phyloP scores from a whole-genome alignment of 2,329 filamentous ascomycete genomes.

The Sporothrix curviconia region DNA sequence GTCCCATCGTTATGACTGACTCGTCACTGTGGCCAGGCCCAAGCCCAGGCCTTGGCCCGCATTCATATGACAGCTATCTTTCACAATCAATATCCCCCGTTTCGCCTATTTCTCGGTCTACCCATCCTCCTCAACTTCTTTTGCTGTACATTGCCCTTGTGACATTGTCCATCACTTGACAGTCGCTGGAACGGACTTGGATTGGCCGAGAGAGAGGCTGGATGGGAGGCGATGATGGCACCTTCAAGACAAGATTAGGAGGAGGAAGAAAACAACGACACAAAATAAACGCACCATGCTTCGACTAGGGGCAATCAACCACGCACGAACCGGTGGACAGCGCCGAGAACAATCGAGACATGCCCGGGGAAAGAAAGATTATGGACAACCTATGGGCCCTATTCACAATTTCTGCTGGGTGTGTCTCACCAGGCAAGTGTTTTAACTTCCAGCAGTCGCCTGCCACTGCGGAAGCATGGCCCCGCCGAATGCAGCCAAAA shows the following conservation, averaged over 20 bases:
- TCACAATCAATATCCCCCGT: too few relatives aligned
- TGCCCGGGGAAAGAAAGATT: too few relatives aligned
- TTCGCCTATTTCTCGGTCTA: not conserved
- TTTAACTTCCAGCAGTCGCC: too few relatives aligned
- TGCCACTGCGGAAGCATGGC: not conserved
- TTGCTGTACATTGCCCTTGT: too few relatives aligned
- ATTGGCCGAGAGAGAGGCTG: not conserved
- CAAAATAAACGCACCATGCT: too few relatives aligned
- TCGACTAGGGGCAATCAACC: too few relatives aligned
- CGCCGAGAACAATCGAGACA: too few relatives aligned
- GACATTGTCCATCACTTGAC: not conserved
- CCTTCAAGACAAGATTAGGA: not conserved
- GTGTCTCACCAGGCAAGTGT: not conserved
- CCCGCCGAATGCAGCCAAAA: constrained; percentile 1
- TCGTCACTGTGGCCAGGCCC: too few relatives aligned
- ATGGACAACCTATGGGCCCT: too few relatives aligned
- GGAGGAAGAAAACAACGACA: not conserved
- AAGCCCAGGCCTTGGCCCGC: too few relatives aligned
- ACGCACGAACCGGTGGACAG: not conserved
- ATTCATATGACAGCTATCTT: too few relatives aligned
- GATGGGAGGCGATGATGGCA: not conserved
- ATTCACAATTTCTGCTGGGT: not conserved
- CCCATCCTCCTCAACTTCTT: not conserved
- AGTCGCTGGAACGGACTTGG: not conserved
- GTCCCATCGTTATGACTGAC: too few relatives aligned